Base-by-base conservation (phyloP, 1,139 yeast species). In the Scheffersomyces segobiensis region DNA sequence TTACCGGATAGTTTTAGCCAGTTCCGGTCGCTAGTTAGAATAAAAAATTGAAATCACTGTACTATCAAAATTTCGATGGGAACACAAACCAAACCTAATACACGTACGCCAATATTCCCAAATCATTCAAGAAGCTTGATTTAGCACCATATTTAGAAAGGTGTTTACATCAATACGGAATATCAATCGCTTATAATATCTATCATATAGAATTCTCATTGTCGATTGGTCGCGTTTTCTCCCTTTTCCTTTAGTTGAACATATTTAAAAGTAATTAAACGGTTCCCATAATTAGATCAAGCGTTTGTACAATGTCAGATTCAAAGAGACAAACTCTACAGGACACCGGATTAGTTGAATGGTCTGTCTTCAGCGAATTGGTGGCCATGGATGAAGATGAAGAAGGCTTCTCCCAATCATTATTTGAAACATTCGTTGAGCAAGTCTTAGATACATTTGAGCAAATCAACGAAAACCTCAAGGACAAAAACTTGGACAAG, bases 381-480 rank as follows among this genome's bases (percentile, higher is more conserved):
- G 84, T 93, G 56, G 89, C 92, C 57, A 93, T 95, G 98, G 98
- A 95, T 73, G 93, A 89, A 67, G 95, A 89, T 65, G 97, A 91
- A 67, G 97, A 90, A 66, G 95, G 89, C 14, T 95, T 95, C 77
- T 88, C 96, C 50, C 80, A 86, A 65, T 83, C 89, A 47, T 80
- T 95, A 62, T 88, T 93, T 57, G 84, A 85, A 63, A 92, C 96
- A 50, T 95, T 91, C 73, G 91, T 90, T 61, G 97, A 90, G 60
- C 99, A 95, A 75, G 97, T 96, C 18, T 82, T 83, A 63, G 89
- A 87, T 24, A 93, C 97, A 0, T 90, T 93, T 67, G 77, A 75
- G 52, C 87, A 90, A 63, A 89, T 95, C 73, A 89, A 89, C 61
- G 74, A 75, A 18, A 86, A 87, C 52, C 72, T 92, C 58, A 63